A percentile compares a stretch with the other conserved stretches of the same genome.
These are phyloP conservation scores for Mucor racemosus DNA, from an alignment of 371 early-diverging fungal species.

Conservation along the genomic window DNA sequence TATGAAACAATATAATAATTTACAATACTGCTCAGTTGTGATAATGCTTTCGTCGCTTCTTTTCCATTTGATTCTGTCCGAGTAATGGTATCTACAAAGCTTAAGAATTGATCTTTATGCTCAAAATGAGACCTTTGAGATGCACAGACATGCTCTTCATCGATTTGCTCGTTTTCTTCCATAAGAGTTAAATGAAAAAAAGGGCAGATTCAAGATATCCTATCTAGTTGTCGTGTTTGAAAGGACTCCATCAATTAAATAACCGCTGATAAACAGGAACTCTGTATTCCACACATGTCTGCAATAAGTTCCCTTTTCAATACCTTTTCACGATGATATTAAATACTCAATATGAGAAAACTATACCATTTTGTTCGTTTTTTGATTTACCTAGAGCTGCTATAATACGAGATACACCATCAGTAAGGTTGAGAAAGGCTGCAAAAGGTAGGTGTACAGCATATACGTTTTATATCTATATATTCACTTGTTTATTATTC, in stretches of 20 bases:
- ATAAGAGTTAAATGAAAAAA: conserved; percentile 3
- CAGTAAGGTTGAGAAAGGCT: conserved; percentile 48
- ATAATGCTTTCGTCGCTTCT: conserved; percentile 23
- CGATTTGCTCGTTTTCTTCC: conserved; percentile 19
- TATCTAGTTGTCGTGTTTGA: background rate
- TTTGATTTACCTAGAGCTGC: conserved; percentile 52
- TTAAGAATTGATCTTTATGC: conserved; percentile 32
- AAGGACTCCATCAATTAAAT: background rate
- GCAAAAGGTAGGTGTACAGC: conserved; percentile 36
- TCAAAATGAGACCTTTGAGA: conserved; percentile 49
- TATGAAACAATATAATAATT: background rate
- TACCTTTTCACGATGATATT: background rate
- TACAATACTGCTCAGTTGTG: conserved; percentile 2
- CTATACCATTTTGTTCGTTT: conserved; percentile 32
- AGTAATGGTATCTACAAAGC: conserved; percentile 12
- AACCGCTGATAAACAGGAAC: conserved; percentile 8
- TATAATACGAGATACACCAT: conserved; percentile 45
- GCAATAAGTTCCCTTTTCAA: background rate
- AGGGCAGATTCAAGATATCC: background rate
- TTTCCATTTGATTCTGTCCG: background rate
- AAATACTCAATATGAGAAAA: conserved; percentile 20
- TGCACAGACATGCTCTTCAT: conserved; percentile 21
- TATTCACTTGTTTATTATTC: background rate
- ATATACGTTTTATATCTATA: background rate
- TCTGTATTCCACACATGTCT: background rate